Evolutionary conservation across 2,329 filamentous ascomycete genomes (phyloP).

Genomic region (Dactylellina sp.): DNA sequence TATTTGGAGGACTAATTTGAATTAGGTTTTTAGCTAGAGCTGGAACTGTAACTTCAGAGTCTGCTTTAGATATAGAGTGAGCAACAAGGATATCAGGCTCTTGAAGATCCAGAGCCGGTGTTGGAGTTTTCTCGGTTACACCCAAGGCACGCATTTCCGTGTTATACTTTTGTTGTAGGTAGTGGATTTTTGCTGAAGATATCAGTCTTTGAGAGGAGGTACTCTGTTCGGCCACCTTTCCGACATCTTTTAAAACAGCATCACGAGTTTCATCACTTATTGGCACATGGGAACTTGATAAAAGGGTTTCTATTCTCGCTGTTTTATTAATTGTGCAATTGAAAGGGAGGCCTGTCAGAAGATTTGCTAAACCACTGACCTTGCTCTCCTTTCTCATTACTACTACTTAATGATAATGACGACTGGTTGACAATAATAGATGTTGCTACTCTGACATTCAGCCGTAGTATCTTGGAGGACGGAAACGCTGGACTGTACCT

Average conservation of each 20-base stretch:
- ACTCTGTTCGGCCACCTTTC: neutral
- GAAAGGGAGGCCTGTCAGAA: neutral
- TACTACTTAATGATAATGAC: neutral
- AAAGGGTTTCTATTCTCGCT: too few species aligned
- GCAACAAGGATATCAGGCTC: too few species aligned
- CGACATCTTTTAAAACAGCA: neutral
- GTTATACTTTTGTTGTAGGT: slow-evolving; percentile 31
- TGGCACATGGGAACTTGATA: neutral
- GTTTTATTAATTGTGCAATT: too few species aligned
- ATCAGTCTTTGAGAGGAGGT: neutral
- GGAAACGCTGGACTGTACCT: slow-evolving; percentile 1
- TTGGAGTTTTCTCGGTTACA: neutral
- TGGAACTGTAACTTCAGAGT: neutral
- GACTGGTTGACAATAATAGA: neutral
- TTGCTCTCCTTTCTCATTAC: neutral
- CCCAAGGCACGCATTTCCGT: slow-evolving; percentile 23
- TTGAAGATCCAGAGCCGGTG: neutral
- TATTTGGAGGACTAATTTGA: neutral
- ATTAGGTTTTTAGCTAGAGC: neutral
- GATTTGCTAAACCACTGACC: neutral
- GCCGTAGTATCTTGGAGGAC: neutral
- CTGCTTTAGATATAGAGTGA: too few species aligned
- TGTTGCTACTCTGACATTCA: neutral
- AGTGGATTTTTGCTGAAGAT: slow-evolving; percentile 8
- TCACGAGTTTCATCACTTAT: neutral